Conservation (phyloP, 225 moss, liverwort and hornwort species). For the Physcomitrium patens region DNA sequence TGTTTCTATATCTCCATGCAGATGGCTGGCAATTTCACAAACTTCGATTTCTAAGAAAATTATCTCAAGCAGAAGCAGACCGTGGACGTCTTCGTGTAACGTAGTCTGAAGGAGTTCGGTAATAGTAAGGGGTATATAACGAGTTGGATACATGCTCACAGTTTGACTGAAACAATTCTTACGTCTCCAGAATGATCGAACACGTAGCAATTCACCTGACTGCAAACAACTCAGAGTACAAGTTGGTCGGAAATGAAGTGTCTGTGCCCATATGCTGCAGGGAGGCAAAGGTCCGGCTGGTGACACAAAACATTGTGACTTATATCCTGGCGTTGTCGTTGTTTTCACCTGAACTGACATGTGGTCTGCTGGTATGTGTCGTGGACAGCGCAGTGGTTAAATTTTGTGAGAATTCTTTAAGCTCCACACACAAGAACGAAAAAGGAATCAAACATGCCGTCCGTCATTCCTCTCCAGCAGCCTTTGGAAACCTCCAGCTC, state of each 20-base stretch:
- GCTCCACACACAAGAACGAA: constrained; percentile 7
- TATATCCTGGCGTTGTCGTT: no score
- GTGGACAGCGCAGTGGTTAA: neutral
- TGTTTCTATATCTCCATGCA: neutral
- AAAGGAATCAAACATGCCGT: constrained; percentile 18
- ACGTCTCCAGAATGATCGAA: no score
- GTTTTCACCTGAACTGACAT: neutral
- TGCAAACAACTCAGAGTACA: no score
- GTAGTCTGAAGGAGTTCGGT: neutral
- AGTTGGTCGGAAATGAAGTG: no score
- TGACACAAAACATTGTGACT: no score
- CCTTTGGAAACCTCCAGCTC: constrained; percentile 22
- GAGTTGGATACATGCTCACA: neutral
- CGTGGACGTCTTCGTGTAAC: neutral
- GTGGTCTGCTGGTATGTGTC: neutral
- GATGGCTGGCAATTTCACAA: no score
- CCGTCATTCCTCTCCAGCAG: constrained; percentile 19
- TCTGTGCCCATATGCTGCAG: no score
- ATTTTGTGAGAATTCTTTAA: neutral
- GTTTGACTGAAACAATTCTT: no score
- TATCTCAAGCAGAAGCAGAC: neutral
- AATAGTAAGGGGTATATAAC: neutral
- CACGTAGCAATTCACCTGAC: no score
- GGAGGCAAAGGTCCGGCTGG: no score
- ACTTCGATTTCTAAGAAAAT: no score